Base-by-base conservation (phyloP, 2,329 filamentous ascomycete species). In the Microdochium nivale region DNA sequence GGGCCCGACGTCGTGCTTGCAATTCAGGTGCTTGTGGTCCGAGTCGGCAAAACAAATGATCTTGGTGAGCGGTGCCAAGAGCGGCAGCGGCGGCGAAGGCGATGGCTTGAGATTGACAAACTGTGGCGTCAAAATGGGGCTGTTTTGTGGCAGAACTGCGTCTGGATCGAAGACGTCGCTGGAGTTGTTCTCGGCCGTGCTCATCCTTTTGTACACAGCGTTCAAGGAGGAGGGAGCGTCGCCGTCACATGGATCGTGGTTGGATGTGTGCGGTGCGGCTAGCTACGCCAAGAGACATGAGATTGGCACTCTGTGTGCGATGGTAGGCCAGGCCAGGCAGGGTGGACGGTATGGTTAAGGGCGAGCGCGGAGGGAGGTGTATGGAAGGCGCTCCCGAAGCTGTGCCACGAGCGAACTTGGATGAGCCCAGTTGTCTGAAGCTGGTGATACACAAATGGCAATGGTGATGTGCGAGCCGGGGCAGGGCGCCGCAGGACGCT, bases 41-140 rank as follows among this genome's bases (percentile, higher is more conserved):
- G 61, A 60, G 56, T 60, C 67, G 59, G 61, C 63, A 65, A 63
- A 62, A 59, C 64, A 66, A 73, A 72, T 73, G 65, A 71, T 67
- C 67, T 65, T 67, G 62, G 70, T 67, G 62, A 67, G 62, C 60
- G 70, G 67, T 52, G 74, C 7, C 16, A 44, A 19, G 9, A 8
- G 65, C 59, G 68, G 69, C 57, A 71, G 74, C 32, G 71, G 68
- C 13, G 78, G 77, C 59, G 75, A 79, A 49, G 73, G 74, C 49
- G 77, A 76, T n/a, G 74, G 76, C 49, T 68, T 66, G 47, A 75
- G 68, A 56, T 70, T 77, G 50, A 73, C 68, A 54, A 64, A 65
- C 67, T 65, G 63, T 49, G 71, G 65, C 62, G 61, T 65, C 58
- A 71, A 60, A 60, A 63, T 61, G 58, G 65, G 65, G 67, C 72